phyloP scores from a whole-genome alignment of 139 green algal genomes.

The Choricystis sp. region DNA sequence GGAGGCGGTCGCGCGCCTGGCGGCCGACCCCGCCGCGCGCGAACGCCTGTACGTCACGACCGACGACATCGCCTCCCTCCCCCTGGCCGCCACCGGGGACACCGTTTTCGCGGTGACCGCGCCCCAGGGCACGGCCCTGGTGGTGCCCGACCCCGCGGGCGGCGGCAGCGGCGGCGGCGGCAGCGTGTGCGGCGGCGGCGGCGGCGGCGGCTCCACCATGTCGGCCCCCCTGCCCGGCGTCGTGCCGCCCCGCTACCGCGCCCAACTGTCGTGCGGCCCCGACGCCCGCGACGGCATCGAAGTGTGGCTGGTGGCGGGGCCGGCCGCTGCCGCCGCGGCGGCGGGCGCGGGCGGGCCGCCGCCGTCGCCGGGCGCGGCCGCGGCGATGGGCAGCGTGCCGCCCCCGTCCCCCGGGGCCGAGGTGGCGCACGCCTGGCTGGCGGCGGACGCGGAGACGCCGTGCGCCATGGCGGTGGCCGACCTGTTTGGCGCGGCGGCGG shows the following conservation, averaged over 20 bases:
- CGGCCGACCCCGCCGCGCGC: constrained; percentile 29
- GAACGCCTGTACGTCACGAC: constrained; percentile 62
- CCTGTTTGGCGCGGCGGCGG: neutral
- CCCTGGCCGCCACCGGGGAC: constrained; percentile 42
- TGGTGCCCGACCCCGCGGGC: constrained; percentile 53
- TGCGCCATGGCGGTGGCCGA: neutral
- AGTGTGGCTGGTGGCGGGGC: constrained; percentile 40
- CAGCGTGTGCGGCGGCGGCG: neutral
- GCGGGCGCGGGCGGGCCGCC: too few relatives aligned
- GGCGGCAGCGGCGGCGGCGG: neutral
- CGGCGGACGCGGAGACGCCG: neutral
- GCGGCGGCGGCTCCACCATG: neutral
- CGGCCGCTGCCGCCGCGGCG: neutral
- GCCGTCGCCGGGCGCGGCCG: too few relatives aligned
- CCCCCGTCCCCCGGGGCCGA: too few relatives aligned
- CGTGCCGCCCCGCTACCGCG: constrained; percentile 29
- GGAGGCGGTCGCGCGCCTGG: constrained; percentile 14
- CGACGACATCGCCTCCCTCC: constrained; percentile 50
- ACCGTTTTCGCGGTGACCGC: constrained; percentile 71
- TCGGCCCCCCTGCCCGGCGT: neutral
- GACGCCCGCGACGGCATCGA: constrained; percentile 33
- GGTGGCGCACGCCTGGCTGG: neutral
- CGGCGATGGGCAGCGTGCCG: too few relatives aligned
- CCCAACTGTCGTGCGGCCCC: constrained; percentile 30
- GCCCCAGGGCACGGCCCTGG: constrained; percentile 52